Conservation (phyloP, 768 basidiomycete genomes). For the Kwoniella newhampshirensis region DNA sequence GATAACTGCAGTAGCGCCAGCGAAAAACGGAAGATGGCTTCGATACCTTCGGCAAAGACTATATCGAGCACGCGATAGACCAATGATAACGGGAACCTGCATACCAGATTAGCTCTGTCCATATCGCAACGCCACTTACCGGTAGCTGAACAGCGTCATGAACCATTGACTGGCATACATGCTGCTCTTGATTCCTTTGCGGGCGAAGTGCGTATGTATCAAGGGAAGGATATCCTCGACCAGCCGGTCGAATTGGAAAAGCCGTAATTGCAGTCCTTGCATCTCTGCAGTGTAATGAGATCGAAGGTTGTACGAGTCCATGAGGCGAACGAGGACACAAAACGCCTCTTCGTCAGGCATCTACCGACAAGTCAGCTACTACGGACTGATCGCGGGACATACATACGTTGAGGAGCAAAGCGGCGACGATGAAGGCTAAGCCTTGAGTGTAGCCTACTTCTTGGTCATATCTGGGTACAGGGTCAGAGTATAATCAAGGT, state of each 20-base stretch:
- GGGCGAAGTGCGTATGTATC: constrained; percentile 85
- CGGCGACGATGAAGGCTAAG: constrained; percentile 91
- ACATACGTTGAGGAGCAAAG: constrained; percentile 82
- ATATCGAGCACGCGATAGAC: constrained; percentile 97
- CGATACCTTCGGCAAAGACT: constrained; percentile 92
- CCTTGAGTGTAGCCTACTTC: constrained; percentile 99
- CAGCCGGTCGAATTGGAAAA: constrained; percentile 88
- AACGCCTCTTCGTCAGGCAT: constrained; percentile 99
- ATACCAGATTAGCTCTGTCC: constrained; percentile 2
- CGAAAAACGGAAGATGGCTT: constrained; percentile 94
- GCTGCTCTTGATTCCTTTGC: constrained; percentile 92
- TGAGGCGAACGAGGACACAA: constrained; percentile 86
- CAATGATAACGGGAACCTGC: constrained; percentile 86
- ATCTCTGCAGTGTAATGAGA: constrained; percentile 99
- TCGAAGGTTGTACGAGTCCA: constrained; percentile 93
- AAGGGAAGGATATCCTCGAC: constrained; percentile 90
- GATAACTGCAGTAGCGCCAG: constrained; percentile 82
- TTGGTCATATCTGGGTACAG: constrained; percentile 66
- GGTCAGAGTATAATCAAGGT: constrained; percentile 40
- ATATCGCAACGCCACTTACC: constrained; percentile 58
- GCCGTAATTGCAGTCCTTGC: constrained; percentile 90
- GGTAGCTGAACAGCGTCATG: constrained; percentile 92
- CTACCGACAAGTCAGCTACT: constrained; percentile 55
- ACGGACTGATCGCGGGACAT: background rate
- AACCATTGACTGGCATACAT: constrained; percentile 99